phyloP scores from a whole-genome alignment of 495 filamentous ascomycete species.

The Ascobolus immersus region DNA sequence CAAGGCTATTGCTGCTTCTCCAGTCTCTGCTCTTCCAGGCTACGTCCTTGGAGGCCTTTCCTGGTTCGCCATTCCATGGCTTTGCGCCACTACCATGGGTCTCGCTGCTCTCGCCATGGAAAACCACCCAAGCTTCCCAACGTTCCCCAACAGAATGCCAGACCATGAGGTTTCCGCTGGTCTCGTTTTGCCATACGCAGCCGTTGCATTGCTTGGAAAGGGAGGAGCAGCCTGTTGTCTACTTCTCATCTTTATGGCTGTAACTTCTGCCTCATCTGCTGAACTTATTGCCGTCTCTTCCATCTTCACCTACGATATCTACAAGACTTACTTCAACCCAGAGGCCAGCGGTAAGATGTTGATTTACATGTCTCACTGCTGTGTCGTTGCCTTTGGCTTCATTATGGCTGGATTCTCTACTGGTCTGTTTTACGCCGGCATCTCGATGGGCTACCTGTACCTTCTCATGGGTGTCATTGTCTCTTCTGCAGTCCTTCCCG shows the following conservation, averaged over 20 bases:
- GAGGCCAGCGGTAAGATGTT: constrained; percentile 46
- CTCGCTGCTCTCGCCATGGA: constrained; percentile 71
- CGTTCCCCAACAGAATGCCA: constrained; percentile 44
- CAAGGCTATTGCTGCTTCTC: constrained; percentile 81
- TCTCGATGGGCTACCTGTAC: constrained; percentile 40
- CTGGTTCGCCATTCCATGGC: constrained; percentile 94
- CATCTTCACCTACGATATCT: constrained; percentile 85
- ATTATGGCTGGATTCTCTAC: constrained; percentile 69
- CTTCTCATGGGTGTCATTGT: constrained; percentile 85
- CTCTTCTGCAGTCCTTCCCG: constrained; percentile 60
- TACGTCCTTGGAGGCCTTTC: constrained; percentile 74
- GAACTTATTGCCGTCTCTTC: constrained; percentile 82
- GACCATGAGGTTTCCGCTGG: constrained; percentile 58
- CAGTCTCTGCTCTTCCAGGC: constrained; percentile 70
- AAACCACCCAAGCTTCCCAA: constrained; percentile 43
- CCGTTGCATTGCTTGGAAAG: constrained; percentile 68
- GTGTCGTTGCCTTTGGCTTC: constrained; percentile 51
- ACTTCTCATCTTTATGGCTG: constrained; percentile 85
- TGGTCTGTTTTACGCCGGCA: constrained; percentile 42
- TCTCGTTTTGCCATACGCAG: constrained; percentile 66
- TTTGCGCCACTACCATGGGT: constrained; percentile 79
- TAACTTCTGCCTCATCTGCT: constrained; percentile 69
- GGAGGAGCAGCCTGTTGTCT: constrained; percentile 67
- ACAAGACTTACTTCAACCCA: constrained; percentile 41
- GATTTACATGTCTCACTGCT: constrained; percentile 61